phyloP scores from a whole-genome alignment of 139 green algal species.

The Parachlorella kessleri region DNA sequence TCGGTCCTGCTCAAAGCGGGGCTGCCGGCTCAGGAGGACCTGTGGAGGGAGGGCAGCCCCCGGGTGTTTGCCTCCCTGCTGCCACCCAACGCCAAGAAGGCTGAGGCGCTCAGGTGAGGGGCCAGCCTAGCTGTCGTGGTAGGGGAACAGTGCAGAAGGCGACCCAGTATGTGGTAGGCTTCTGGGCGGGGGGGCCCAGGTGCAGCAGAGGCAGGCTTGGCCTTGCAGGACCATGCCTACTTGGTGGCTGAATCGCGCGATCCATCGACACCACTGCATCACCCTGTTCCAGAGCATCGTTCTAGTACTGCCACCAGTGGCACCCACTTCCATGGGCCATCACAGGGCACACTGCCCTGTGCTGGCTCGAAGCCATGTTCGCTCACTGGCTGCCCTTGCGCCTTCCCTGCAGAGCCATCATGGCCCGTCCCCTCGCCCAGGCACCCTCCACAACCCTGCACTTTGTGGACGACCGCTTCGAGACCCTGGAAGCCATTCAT shows the following conservation, averaged over 20 bases:
- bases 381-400: not conserved
- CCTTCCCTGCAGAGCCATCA: constrained; percentile 31
- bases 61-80: constrained; percentile 64
- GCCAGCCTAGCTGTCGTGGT: too few species aligned
- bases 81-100: constrained; percentile 71
- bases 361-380: not conserved
- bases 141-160: too few species aligned
- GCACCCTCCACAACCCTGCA: constrained; percentile 50
- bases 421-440: constrained; percentile 35
- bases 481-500: constrained; percentile 64
- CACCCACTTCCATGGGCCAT: too few species aligned
- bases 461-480: constrained; percentile 79
- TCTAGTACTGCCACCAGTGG: too few species aligned
- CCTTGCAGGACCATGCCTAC: too few species aligned
- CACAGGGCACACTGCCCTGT: too few species aligned
- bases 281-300: too few species aligned
- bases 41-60: constrained; percentile 45
- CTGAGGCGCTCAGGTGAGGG: constrained; percentile 39
- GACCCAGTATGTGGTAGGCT: too few species aligned
- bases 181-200: too few species aligned
- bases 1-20: constrained; percentile 26
- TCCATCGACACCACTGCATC: too few species aligned
- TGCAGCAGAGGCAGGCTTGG: too few species aligned
- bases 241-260: too few species aligned
- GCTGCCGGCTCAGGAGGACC: constrained; percentile 45